These are phyloP conservation scores for Paraphoma chrysanthemicola DNA, from an alignment of 2,329 filamentous ascomycete genomes.

Conservation along the genomic window DNA sequence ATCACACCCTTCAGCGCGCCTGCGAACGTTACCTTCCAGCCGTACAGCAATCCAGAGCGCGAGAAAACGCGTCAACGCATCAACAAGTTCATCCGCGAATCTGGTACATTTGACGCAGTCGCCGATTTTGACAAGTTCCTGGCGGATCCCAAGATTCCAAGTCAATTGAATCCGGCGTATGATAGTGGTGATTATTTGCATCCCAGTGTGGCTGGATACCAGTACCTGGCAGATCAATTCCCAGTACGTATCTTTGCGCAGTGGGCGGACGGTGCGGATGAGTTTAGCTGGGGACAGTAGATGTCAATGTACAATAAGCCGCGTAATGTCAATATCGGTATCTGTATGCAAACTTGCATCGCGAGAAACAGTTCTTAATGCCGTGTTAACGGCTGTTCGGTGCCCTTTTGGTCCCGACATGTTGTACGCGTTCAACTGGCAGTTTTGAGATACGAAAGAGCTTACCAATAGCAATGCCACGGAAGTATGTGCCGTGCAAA, in stretches of 20 bases:
- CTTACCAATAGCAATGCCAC: too few relatives aligned
- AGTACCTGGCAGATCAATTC: conserved; percentile 65
- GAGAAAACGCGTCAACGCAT: conserved; percentile 65
- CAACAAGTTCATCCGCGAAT: conserved; percentile 67
- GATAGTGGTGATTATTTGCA: conserved; percentile 72
- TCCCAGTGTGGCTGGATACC: conserved; percentile 66
- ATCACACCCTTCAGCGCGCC: conserved; percentile 68
- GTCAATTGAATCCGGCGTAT: conserved; percentile 58
- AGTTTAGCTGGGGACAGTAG: conserved; percentile 1
- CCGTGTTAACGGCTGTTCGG: too few relatives aligned
- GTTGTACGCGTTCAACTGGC: too few relatives aligned
- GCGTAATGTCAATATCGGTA: too few relatives aligned
- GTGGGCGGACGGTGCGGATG: conserved; percentile 3
- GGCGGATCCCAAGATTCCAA: conserved; percentile 57
- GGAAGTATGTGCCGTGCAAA: background rate
- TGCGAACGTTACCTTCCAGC: conserved; percentile 51
- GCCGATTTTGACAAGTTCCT: conserved; percentile 69
- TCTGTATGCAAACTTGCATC: background rate
- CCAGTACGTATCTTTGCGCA: conserved; percentile 60
- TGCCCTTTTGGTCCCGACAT: too few relatives aligned
- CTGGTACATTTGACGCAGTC: conserved; percentile 64
- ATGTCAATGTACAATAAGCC: background rate
- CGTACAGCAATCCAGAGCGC: conserved; percentile 62
- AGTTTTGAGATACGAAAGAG: too few relatives aligned
- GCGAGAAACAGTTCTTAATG: too few relatives aligned